A percentile compares a stretch with the other conserved stretches of the same genome.
phyloP scores from a whole-genome alignment of 1,139 yeast species.

The Hanseniaspora uvarum region DNA sequence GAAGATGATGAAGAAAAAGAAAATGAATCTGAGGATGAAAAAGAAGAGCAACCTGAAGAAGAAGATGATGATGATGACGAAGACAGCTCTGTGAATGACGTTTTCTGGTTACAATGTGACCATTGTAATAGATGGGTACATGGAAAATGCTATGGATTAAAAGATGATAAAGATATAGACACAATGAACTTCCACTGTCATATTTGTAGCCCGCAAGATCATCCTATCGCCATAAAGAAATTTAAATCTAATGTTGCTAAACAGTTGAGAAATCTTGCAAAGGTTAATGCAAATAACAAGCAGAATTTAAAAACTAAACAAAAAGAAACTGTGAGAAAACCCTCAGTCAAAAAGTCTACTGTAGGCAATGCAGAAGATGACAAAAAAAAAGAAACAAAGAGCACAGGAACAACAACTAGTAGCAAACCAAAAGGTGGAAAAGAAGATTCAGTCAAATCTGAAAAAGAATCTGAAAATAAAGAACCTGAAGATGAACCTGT shows the following conservation, averaged over 20 bases:
- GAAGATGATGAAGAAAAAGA: constrained; percentile 11
- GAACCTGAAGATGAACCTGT: constrained; percentile 8
- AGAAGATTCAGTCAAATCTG: constrained; percentile 5
- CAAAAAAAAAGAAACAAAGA: constrained; percentile 20
- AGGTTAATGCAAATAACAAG: constrained; percentile 28
- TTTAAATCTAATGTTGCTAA: constrained; percentile 36
- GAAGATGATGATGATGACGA: constrained; percentile 8
- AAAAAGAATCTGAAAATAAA: constrained; percentile 24
- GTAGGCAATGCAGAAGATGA: not conserved
- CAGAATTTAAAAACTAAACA: not conserved
- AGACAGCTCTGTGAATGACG: constrained; percentile 52
- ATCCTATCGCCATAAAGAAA: constrained; percentile 2
- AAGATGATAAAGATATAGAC: constrained; percentile 63
- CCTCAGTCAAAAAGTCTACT: not conserved
- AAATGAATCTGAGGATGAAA: not conserved
- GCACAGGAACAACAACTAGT: constrained; percentile 22
- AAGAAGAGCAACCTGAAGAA: not conserved
- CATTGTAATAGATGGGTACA: constrained; percentile 91
- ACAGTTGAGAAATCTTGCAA: constrained; percentile 44
- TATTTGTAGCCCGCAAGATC: constrained; percentile 37
- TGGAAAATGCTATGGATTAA: constrained; percentile 75
- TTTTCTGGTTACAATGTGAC: constrained; percentile 90
- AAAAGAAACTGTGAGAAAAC: not conserved
- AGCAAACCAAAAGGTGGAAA: constrained; percentile 17
- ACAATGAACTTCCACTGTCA: constrained; percentile 69